Percentiles rank a stretch among this genome's conserved stretches.
Conservation (phyloP, 257 asterid genomes). For the Plantago elongata region DNA sequence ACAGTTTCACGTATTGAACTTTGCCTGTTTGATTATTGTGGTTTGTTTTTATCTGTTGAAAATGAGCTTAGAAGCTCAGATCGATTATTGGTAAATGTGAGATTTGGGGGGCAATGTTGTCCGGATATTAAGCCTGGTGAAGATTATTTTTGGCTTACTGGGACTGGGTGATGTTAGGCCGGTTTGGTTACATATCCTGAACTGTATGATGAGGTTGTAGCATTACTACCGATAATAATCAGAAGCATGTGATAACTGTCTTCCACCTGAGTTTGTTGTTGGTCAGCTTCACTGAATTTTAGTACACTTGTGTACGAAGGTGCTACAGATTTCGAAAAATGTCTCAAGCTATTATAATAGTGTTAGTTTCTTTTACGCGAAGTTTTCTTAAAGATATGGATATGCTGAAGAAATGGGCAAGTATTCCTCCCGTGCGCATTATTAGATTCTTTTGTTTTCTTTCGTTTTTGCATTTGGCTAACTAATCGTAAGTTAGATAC, state of each 20-base stretch:
- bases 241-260: slow-evolving; percentile 3
- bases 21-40: neutral
- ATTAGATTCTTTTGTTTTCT: neutral
- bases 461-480: neutral
- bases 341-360: neutral
- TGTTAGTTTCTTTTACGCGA: neutral
- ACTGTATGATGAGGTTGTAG: no score
- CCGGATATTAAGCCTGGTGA: neutral
- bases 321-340: neutral
- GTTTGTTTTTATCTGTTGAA: no score
- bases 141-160: neutral
- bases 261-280: neutral
- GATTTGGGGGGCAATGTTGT: neutral
- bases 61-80: neutral
- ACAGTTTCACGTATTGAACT: no score
- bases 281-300: neutral
- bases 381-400: neutral
- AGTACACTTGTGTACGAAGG: neutral
- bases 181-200: neutral
- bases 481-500: neutral
- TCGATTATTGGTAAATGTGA: neutral
- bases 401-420: neutral
- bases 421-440: slow-evolving; percentile 1
- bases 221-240: neutral
- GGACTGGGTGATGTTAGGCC: neutral